These are phyloP conservation scores for Lagerstroemia speciosa DNA, from an alignment of 345 rosid species.

Conservation along the genomic window DNA sequence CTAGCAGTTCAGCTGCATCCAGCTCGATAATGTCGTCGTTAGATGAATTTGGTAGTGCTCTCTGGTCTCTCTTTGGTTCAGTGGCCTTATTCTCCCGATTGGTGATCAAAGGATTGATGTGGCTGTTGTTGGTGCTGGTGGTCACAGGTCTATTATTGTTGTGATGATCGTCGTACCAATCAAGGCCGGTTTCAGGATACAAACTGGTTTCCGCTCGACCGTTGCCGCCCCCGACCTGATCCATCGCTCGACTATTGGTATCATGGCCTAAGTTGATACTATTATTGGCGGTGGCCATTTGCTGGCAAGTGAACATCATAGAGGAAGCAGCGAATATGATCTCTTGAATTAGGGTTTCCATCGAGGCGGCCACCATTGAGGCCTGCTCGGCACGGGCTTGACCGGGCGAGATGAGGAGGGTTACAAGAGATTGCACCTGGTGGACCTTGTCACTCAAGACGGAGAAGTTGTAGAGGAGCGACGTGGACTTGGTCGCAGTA, in stretches of 20 bases:
- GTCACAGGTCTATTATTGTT: not conserved
- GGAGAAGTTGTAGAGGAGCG: conserved; percentile 42
- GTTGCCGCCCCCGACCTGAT: not conserved
- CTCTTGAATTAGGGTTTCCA: conserved; percentile 48
- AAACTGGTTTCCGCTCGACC: not conserved
- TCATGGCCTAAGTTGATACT: conserved; percentile 10
- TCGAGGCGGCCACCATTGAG: conserved; percentile 35
- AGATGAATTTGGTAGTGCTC: not conserved
- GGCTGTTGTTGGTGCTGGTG: not conserved
- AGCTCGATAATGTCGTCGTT: conserved; percentile 47
- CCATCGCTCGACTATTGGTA: not conserved
- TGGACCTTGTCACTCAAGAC: conserved; percentile 52
- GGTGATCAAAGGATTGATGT: not conserved
- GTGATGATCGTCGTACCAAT: not conserved
- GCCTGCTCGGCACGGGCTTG: conserved; percentile 30
- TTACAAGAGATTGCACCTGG: conserved; percentile 48
- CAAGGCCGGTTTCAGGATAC: not conserved
- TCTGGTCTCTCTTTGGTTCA: not conserved
- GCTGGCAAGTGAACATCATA: conserved; percentile 57
- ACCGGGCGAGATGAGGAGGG: conserved; percentile 28
- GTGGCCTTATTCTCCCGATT: not conserved
- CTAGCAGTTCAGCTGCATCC: conserved; percentile 50
- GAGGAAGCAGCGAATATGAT: conserved; percentile 58
- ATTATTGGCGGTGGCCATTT: conserved; percentile 19
- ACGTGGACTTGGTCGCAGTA: conserved; percentile 4